Evolutionary conservation across 2,329 filamentous ascomycete species (phyloP).

Genomic region (Cladorrhinum sp.): DNA sequence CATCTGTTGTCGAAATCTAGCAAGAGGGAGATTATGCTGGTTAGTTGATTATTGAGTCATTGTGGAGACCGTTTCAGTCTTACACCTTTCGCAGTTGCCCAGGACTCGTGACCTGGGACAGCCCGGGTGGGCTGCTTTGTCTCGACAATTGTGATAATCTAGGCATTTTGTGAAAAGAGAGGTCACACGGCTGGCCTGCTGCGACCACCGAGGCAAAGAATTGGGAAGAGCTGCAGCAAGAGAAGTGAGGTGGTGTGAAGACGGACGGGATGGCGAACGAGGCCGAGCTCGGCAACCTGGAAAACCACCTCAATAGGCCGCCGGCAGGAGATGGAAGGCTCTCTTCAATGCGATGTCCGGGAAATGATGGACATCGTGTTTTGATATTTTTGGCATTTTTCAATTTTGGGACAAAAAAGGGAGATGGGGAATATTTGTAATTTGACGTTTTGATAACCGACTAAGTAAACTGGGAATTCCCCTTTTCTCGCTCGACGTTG

Average conservation of each 20-base stretch:
- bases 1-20: not conserved
- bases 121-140: not conserved
- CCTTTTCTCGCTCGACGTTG: not conserved
- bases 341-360: not conserved
- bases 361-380: not conserved
- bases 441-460: not conserved
- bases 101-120: conserved; percentile 13
- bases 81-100: conserved; percentile 3
- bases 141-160: not conserved
- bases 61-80: conserved; percentile 11
- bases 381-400: not conserved
- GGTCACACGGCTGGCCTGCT: conserved; percentile 14
- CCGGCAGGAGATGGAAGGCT: not conserved
- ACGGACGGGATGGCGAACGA: not conserved
- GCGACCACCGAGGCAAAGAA: conserved; percentile 5
- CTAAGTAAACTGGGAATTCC: not conserved
- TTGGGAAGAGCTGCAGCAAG: not conserved
- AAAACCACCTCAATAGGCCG: not conserved
- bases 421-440: not conserved
- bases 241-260: not conserved
- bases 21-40: not conserved
- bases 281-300: not conserved
- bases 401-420: conserved; percentile 4
- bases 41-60: conserved; percentile 11
- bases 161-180: not conserved